Conservation (phyloP, 306 rosid genomes). For the Medicago arabica region DNA sequence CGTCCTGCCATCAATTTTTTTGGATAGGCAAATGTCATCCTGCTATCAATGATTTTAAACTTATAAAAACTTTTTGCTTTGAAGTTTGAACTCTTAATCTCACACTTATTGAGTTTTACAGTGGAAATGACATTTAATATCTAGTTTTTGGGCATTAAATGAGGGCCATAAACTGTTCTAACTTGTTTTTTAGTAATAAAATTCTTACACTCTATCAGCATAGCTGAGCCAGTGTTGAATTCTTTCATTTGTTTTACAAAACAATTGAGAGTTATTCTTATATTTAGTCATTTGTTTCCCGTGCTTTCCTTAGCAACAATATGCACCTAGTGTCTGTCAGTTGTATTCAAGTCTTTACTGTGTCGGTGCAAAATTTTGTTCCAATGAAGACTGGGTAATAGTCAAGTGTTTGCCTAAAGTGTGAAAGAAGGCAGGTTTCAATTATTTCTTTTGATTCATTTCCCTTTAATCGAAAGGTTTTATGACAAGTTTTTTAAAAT, state of each 20-base stretch:
- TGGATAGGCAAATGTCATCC: background rate
- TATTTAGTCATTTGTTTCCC: background rate
- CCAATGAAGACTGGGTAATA: background rate
- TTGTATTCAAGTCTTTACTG: background rate
- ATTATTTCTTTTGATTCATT: background rate
- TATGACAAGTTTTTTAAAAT: background rate
- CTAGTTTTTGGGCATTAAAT: background rate
- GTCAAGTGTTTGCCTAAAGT: background rate
- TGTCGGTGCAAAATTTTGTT: background rate
- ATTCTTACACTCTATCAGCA: background rate
- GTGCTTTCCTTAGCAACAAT: background rate
- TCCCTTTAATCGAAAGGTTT: background rate
- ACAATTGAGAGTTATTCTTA: background rate
- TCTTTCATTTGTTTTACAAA: background rate
- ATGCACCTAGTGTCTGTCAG: background rate
- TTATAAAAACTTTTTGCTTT: background rate
- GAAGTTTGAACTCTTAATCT: conserved; percentile 19
- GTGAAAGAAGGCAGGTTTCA: background rate
- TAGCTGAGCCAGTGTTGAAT: background rate
- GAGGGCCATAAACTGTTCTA: background rate
- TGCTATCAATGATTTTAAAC: conserved; percentile 8
- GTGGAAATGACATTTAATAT: background rate
- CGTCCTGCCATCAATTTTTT: background rate
- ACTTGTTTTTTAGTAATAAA: background rate
- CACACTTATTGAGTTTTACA: background rate